Base-by-base conservation (phyloP, 441 rosid genomes). In the Mallotus japonicus region DNA sequence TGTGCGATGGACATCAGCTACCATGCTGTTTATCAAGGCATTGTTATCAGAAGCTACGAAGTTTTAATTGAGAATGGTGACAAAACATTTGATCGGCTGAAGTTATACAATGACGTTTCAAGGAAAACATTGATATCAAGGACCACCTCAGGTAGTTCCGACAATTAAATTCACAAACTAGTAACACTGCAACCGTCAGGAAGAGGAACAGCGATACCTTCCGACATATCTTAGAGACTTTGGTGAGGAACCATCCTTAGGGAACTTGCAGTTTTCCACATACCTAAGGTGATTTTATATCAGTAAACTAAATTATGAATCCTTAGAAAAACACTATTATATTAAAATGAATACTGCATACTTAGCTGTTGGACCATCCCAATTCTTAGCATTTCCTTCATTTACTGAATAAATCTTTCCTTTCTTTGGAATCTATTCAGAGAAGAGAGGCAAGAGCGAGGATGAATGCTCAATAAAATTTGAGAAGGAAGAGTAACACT, bases 351-450 rank as follows among this genome's bases (percentile, higher is more conserved):
- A 67, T 53, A 75, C 55, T 57, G 75, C 90, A 78, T 83, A 95
- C 98, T 89, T 88, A 60, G 98, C 80, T n/a, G 98, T 95, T 74
- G 97, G 96, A 82, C 84, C 85, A 84, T 95, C 98, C 99, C 99
- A 95, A 80, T 91, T 87, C 84, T 79, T 91, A 6, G 98, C 95
- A 89, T 95, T 95, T 77, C 98, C 98, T 89, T 95, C 99, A 78
- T 95, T 95, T 40, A 93, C 95, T 1, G 99, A 95, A 82, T 95
- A 95, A 65, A 95, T 95, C 85, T 87, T 91, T 65, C 99, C 98
- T 78, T 87, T 91, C 82, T 81, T 87, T 13, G 99, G 99, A 79
- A 91, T 95, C 98, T 95, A 71, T 62, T 28, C 22, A 14, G 32
- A 49, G 11, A 62, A 65, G 19, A 15, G 60, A 70, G 73, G 62